These are phyloP conservation scores for Pyrenophora graminea DNA, from an alignment of 2,329 filamentous ascomycete species.

Conservation along the genomic window DNA sequence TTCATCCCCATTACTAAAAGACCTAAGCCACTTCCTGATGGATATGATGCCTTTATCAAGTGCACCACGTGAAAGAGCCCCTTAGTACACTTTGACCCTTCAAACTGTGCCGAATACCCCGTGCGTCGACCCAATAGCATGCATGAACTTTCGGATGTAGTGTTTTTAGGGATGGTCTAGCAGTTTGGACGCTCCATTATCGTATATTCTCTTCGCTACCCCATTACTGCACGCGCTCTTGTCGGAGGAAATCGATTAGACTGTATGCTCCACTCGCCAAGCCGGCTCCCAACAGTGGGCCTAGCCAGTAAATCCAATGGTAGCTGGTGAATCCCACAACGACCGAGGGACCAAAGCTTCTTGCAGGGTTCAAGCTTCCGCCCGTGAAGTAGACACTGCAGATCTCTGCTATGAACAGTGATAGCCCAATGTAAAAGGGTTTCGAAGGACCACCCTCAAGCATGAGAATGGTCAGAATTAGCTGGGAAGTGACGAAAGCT, in stretches of 20 bases:
- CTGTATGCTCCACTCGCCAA: constrained; percentile 55
- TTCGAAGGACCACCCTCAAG: constrained; percentile 65
- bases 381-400: constrained; percentile 54
- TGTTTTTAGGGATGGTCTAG: no score
- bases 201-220: background rate
- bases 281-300: constrained; percentile 47
- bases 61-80: no score
- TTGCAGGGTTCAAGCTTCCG: constrained; percentile 53
- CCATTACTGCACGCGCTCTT: background rate
- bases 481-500: constrained; percentile 40
- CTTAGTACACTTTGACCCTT: no score
- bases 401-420: constrained; percentile 66
- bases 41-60: no score
- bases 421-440: constrained; percentile 71
- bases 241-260: constrained; percentile 42
- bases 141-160: no score
- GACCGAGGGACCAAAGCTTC: constrained; percentile 52
- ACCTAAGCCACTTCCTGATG: no score
- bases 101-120: no score
- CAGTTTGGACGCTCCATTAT: background rate
- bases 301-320: constrained; percentile 47
- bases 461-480: constrained; percentile 54
- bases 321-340: constrained; percentile 49
- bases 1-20: no score
- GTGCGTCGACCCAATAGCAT: no score